These are phyloP conservation scores for Elsinoe fawcettii DNA, from an alignment of 2,329 filamentous ascomycete genomes.

Conservation along the genomic window DNA sequence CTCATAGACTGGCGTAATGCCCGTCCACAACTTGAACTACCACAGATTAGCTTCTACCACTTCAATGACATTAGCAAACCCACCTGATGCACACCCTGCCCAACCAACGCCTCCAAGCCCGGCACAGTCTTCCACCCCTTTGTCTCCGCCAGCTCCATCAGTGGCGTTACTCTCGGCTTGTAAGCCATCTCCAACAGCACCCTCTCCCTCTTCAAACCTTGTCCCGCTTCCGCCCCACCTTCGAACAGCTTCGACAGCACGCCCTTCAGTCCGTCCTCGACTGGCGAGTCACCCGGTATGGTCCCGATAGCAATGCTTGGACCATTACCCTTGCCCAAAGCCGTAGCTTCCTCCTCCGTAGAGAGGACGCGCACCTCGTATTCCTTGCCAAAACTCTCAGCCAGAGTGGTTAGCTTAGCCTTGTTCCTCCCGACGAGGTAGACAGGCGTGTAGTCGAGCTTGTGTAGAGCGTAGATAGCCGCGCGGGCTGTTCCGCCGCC, in stretches of 20 bases:
- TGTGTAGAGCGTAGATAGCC: constrained; percentile 78
- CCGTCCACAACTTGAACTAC: constrained; percentile 65
- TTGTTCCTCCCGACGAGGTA: constrained; percentile 76
- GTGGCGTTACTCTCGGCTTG: constrained; percentile 71
- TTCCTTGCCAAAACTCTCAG: constrained; percentile 61
- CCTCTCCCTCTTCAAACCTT: constrained; percentile 34
- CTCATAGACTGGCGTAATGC: constrained; percentile 63
- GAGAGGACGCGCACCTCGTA: constrained; percentile 64
- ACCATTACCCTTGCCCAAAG: constrained; percentile 41
- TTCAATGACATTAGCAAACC: not conserved
- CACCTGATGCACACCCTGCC: constrained; percentile 77
- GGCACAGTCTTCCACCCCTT: constrained; percentile 76
- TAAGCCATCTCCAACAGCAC: constrained; percentile 94
- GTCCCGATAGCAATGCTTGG: constrained; percentile 76
- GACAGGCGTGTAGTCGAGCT: constrained; percentile 75
- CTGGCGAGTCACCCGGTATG: constrained; percentile 78
- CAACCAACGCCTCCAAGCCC: constrained; percentile 80
- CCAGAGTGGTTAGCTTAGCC: constrained; percentile 59
- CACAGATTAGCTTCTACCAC: constrained; percentile 46
- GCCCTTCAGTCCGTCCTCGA: constrained; percentile 63
- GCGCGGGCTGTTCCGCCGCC: constrained; percentile 88
- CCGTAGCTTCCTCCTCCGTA: constrained; percentile 42
- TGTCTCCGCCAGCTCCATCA: constrained; percentile 76
- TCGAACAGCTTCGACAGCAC: constrained; percentile 52
- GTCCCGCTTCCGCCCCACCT: constrained; percentile 32